Evolutionary conservation across 805 yeast species (phyloP).

Genomic region (Metschnikowia henanensis): DNA sequence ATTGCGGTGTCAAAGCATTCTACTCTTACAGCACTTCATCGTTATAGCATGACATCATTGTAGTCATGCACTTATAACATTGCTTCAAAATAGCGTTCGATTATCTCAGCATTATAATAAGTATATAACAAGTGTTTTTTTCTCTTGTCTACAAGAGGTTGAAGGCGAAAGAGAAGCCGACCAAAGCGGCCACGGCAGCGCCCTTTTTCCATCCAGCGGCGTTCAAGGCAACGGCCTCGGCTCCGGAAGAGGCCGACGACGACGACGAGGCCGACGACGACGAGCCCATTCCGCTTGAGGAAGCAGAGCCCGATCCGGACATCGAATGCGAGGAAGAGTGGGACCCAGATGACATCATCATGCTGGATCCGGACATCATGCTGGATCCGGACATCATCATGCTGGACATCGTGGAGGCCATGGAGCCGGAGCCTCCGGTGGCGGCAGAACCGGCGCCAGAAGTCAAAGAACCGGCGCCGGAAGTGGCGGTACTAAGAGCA

Average conservation of each 20-base stretch:
- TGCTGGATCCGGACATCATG: too few relatives aligned
- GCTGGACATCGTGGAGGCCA: slow-evolving; percentile 11
- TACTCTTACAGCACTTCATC: too few relatives aligned
- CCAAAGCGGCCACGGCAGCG: slow-evolving; percentile 34
- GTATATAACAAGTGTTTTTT: background rate
- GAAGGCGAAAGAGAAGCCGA: slow-evolving; percentile 36
- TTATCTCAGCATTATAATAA: too few relatives aligned
- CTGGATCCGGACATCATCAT: slow-evolving; percentile 13
- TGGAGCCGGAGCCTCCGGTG: slow-evolving; percentile 10
- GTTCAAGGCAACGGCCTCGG: slow-evolving; percentile 18
- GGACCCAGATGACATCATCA: slow-evolving; percentile 14
- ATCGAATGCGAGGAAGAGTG: slow-evolving; percentile 7
- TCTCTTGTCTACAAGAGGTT: slow-evolving; percentile 20
- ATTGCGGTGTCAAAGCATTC: too few relatives aligned
- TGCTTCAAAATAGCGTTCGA: too few relatives aligned
- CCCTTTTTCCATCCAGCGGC: slow-evolving; percentile 39
- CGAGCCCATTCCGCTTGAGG: background rate
- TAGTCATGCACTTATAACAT: too few relatives aligned
- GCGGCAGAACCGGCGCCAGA: slow-evolving; percentile 6
- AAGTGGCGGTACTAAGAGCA: slow-evolving; percentile 10
- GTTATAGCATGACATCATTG: too few relatives aligned
- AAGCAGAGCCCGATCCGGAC: slow-evolving; percentile 11
- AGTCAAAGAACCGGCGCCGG: slow-evolving; percentile 3
- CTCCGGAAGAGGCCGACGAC: slow-evolving; percentile 19
- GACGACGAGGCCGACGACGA: slow-evolving; percentile 10